phyloP scores from a whole-genome alignment of 2,329 filamentous ascomycete genomes.

The Hortaea sp. region DNA sequence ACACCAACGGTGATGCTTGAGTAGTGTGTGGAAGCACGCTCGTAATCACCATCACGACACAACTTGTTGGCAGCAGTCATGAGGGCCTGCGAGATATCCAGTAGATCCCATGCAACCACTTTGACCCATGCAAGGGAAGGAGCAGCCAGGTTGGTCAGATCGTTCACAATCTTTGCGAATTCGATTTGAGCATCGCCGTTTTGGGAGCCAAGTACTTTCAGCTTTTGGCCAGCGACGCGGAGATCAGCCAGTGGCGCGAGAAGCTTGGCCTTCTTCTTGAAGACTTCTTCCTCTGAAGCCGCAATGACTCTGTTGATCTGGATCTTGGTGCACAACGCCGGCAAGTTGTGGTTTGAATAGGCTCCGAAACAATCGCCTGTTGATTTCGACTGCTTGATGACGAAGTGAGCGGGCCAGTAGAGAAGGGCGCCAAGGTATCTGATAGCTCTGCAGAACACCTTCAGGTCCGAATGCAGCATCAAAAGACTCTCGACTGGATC shows the following conservation, averaged over 20 bases:
- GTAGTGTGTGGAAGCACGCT: neutral
- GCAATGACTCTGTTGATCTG: too few species aligned
- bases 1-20: too few species aligned
- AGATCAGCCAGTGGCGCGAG: neutral
- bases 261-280: neutral
- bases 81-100: neutral
- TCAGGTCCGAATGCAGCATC: neutral
- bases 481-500: neutral
- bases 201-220: neutral
- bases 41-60: neutral
- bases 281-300: too few species aligned
- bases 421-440: too few species aligned
- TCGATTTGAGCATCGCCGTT: neutral
- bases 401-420: too few species aligned
- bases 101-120: neutral
- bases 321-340: too few species aligned
- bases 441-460: neutral
- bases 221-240: neutral
- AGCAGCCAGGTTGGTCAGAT: neutral
- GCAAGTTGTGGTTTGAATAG: too few species aligned
- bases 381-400: too few species aligned
- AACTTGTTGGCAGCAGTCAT: neutral
- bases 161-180: neutral
- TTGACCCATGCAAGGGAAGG: neutral
- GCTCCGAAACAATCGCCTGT: too few species aligned